Evolutionary conservation across 495 filamentous ascomycete species (phyloP).

Genomic region (Corynascus novoguineensis): DNA sequence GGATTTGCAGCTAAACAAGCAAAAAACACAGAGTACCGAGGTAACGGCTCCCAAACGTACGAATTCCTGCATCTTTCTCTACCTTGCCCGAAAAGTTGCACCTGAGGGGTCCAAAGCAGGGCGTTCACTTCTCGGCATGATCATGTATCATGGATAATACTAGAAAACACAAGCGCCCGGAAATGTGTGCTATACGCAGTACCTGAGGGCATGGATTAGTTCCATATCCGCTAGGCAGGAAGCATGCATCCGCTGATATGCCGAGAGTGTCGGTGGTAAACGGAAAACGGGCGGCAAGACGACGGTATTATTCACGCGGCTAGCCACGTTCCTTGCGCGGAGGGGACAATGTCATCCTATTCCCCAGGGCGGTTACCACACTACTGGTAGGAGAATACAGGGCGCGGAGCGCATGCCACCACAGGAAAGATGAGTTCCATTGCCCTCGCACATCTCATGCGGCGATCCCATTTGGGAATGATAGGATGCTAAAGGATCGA

Average conservation of each 20-base stretch:
- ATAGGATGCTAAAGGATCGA: conserved; percentile 1
- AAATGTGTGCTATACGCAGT: not conserved
- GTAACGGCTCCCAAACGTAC: too few species aligned
- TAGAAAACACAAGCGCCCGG: not conserved
- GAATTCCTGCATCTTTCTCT: too few species aligned
- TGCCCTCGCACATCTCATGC: not conserved
- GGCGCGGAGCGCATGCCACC: too few species aligned
- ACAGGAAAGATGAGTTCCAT: too few species aligned
- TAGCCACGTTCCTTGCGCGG: conserved; percentile 2
- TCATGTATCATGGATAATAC: too few species aligned
- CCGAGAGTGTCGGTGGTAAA: not conserved
- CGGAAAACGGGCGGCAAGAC: not conserved
- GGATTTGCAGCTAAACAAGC: too few species aligned
- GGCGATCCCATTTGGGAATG: not conserved
- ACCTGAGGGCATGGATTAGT: not conserved
- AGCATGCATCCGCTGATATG: not conserved
- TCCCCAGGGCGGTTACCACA: conserved; percentile 10
- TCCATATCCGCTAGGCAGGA: not conserved
- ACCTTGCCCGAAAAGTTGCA: too few species aligned
- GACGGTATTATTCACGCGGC: not conserved
- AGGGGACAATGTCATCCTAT: not conserved
- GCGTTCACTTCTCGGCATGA: too few species aligned
- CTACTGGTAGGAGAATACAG: not conserved
- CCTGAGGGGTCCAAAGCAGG: too few species aligned
- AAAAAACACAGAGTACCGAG: too few species aligned